Conservation (phyloP, 1,139 yeast genomes). For the Arxiozyma slooffiae region DNA sequence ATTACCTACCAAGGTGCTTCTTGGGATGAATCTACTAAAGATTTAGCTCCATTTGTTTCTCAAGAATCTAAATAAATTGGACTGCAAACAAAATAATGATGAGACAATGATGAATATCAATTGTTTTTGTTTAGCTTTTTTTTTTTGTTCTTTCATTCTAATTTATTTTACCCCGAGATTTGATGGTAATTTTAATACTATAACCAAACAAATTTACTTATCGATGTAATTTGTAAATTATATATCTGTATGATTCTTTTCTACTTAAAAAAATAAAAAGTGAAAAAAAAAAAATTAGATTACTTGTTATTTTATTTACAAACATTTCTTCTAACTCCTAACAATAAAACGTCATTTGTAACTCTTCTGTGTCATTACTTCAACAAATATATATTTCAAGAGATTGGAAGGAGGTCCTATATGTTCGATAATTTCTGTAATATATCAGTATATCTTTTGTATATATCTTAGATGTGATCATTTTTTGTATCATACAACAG, state of each 20-base stretch:
- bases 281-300: neutral
- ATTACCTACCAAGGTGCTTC: constrained; percentile 64
- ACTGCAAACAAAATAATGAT: too few relatives aligned
- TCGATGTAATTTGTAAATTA: neutral
- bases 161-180: neutral
- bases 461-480: too few relatives aligned
- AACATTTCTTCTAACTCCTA: too few relatives aligned
- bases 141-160: neutral
- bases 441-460: too few relatives aligned
- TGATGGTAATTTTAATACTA: neutral
- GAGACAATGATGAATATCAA: neutral
- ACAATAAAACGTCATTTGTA: too few relatives aligned
- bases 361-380: too few relatives aligned
- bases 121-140: neutral
- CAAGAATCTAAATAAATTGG: constrained; percentile 24
- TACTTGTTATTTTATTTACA: too few relatives aligned
- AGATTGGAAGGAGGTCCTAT: too few relatives aligned
- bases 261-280: neutral
- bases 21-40: constrained; percentile 81
- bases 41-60: constrained; percentile 53
- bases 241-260: neutral
- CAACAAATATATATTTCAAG: too few relatives aligned
- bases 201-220: too few relatives aligned
- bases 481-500: too few relatives aligned
- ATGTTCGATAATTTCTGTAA: too few relatives aligned